phyloP scores from a whole-genome alignment of 1,284 basidiomycete genomes.

The Apiotrichum brassicae region DNA sequence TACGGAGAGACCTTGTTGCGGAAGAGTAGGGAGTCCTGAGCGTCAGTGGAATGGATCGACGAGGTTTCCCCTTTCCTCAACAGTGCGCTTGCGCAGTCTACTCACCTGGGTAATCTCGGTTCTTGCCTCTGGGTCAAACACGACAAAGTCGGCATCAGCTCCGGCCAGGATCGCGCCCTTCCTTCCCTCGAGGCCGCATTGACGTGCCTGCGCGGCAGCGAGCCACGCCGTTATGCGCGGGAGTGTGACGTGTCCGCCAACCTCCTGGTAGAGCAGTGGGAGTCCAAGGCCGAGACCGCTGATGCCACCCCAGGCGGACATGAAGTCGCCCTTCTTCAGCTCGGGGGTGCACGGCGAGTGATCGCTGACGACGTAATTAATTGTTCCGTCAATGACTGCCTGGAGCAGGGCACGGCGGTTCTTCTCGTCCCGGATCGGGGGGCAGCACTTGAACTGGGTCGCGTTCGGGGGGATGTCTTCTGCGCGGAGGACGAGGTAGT shows the following conservation, averaged over 20 bases:
- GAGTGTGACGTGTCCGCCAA: conserved; percentile 54
- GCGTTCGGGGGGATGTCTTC: conserved; percentile 53
- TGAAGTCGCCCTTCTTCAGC: conserved; percentile 74
- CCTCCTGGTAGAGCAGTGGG: conserved; percentile 76
- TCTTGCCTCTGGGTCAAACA: conserved; percentile 69
- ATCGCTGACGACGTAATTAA: conserved; percentile 87
- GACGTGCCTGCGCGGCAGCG: conserved; percentile 62
- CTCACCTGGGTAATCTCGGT: conserved; percentile 55
- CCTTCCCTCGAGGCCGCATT: conserved; percentile 60
- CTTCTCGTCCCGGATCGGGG: conserved; percentile 69
- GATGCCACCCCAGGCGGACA: conserved; percentile 89
- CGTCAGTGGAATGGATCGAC: conserved; percentile 32
- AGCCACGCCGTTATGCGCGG: conserved; percentile 67
- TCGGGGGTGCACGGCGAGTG: conserved; percentile 81
- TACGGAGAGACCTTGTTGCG: conserved; percentile 91
- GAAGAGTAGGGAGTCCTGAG: conserved; percentile 65
- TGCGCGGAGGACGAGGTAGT: conserved; percentile 62
- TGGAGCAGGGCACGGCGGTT: conserved; percentile 73
- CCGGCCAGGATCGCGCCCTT: conserved; percentile 71
- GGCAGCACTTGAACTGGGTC: conserved; percentile 70
- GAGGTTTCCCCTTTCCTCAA: not conserved
- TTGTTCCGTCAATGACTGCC: conserved; percentile 69
- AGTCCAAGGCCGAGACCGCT: conserved; percentile 79
- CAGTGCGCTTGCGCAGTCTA: not conserved
- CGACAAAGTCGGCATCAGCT: conserved; percentile 72